A percentile compares a stretch with the other conserved stretches of the same genome.
Conservation (phyloP, 768 basidiomycete species). For the Mycena indigotica region DNA sequence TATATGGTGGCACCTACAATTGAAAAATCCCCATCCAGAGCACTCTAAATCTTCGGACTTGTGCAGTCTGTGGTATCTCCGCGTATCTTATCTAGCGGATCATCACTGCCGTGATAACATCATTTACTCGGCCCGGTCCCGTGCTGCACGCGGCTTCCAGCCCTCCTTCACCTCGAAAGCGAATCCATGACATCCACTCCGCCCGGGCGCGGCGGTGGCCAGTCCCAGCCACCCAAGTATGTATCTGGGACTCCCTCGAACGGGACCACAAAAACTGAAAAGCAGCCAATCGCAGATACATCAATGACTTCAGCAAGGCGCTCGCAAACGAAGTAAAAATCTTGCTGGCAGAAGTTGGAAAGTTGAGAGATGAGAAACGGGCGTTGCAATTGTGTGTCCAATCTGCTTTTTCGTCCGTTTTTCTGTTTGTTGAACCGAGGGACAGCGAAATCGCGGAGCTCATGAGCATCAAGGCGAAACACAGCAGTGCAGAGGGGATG, state of each 20-base stretch:
- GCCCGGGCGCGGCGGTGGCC: not conserved
- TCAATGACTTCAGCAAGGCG: constrained; percentile 65
- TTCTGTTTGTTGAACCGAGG: not conserved
- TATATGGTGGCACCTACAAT: no score
- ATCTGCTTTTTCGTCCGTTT: not conserved
- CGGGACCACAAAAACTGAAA: no score
- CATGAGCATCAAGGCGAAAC: constrained; percentile 61
- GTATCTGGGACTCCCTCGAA: constrained; percentile 28
- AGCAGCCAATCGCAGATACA: constrained; percentile 46
- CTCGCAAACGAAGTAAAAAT: constrained; percentile 64
- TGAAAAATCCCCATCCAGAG: no score
- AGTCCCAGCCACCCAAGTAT: not conserved
- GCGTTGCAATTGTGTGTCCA: constrained; percentile 55
- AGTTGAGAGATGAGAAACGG: constrained; percentile 60
- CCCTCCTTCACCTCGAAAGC: no score
- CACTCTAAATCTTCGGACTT: no score
- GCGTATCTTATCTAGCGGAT: no score
- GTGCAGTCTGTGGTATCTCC: no score
- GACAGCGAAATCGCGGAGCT: constrained; percentile 60
- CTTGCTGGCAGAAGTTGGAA: constrained; percentile 60
- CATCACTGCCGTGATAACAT: no score
- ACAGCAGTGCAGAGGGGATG: constrained; percentile 61
- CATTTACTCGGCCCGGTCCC: no score
- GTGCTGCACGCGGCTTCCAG: no score
- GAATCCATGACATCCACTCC: not conserved